Evolutionary conservation across 345 rosid genomes (phyloP).

Genomic region (Ailanthus altissimus): DNA sequence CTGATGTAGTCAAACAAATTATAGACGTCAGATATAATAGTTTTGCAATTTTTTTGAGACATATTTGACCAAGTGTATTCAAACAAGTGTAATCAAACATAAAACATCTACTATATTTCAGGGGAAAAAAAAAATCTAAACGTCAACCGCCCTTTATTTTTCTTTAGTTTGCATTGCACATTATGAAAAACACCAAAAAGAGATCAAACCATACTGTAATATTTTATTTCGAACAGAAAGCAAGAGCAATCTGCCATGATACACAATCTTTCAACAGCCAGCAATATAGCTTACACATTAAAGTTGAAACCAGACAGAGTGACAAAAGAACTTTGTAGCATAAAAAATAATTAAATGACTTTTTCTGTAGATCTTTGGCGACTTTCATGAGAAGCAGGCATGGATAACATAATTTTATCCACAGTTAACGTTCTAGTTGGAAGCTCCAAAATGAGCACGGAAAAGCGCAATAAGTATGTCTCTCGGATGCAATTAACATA

Average conservation of each 20-base stretch:
- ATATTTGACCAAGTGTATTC: too few relatives aligned
- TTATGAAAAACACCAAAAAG: neutral
- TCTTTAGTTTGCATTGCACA: neutral
- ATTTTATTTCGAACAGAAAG: neutral
- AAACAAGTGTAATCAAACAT: too few relatives aligned
- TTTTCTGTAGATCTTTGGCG: too few relatives aligned
- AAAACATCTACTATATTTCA: too few relatives aligned
- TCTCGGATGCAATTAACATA: constrained; percentile 32
- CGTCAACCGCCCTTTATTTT: too few relatives aligned
- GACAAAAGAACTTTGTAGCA: neutral
- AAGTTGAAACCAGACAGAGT: neutral
- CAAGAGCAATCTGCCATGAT: neutral
- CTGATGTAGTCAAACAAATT: too few relatives aligned
- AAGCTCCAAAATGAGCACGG: neutral
- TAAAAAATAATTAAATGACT: too few relatives aligned
- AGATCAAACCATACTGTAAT: neutral
- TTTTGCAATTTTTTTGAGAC: too few relatives aligned
- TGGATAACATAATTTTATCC: neutral
- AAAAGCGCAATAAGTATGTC: constrained; percentile 26
- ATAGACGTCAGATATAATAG: too few relatives aligned
- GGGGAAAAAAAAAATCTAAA: too few relatives aligned
- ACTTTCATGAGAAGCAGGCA: neutral
- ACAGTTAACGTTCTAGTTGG: neutral
- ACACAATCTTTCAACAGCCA: neutral
- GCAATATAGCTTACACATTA: too few relatives aligned